Evolutionary conservation across 2,329 filamentous ascomycete species (phyloP).

Genomic region (Xylariaceae sp.): DNA sequence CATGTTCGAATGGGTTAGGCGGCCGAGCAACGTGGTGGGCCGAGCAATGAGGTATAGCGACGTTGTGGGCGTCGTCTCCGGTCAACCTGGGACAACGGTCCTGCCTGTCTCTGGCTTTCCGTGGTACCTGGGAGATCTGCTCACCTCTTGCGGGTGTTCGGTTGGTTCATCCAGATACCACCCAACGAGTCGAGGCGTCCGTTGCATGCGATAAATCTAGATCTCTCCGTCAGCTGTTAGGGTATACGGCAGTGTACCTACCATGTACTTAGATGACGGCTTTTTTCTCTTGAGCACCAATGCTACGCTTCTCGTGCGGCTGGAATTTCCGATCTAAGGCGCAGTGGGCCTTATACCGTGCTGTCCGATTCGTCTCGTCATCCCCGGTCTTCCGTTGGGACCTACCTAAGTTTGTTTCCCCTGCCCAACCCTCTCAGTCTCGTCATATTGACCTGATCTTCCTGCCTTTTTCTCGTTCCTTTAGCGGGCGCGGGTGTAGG

Average conservation of each 20-base stretch:
- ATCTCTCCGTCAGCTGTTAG: constrained; percentile 17
- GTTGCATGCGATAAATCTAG: constrained; percentile 14
- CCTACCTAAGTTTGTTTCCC: constrained; percentile 11
- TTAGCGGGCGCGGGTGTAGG: constrained; percentile 7
- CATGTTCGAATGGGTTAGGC: no score
- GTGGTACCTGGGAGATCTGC: neutral
- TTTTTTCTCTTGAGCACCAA: constrained; percentile 12
- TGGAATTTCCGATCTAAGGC: constrained; percentile 16
- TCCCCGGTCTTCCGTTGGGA: constrained; percentile 9
- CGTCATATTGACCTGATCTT: neutral
- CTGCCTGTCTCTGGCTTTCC: neutral
- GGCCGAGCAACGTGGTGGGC: no score
- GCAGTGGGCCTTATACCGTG: constrained; percentile 18
- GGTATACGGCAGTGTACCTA: neutral
- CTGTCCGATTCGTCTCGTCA: constrained; percentile 15
- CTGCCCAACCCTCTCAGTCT: neutral
- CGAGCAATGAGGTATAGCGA: neutral
- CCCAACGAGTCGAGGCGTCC: constrained; percentile 10
- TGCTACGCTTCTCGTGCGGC: constrained; percentile 15
- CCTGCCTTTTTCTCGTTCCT: neutral
- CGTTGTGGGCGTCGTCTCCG: neutral
- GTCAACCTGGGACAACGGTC: neutral
- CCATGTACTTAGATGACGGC: neutral
- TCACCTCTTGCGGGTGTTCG: neutral
- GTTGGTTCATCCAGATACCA: constrained; percentile 1